Conservation (phyloP, 2,329 filamentous ascomycete genomes). For the Colletotrichum noveboracense region DNA sequence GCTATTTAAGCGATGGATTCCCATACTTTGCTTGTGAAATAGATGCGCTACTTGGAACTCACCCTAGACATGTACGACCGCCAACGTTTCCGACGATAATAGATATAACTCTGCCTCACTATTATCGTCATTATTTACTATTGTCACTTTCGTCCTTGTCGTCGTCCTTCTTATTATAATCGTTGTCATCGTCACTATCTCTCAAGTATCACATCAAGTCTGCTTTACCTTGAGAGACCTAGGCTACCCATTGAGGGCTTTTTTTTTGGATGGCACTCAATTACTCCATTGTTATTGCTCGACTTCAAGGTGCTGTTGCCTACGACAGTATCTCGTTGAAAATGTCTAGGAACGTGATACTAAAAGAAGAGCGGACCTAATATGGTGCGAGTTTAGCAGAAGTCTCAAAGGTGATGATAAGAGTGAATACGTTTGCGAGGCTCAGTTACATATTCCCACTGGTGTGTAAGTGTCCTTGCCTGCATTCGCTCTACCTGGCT, state of each 20-base stretch:
- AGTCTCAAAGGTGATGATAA: accelerated
- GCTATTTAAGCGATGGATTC: background rate
- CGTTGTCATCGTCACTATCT: no score
- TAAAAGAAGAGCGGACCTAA: accelerated
- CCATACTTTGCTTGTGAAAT: accelerated
- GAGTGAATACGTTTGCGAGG: background rate
- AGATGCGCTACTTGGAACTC: accelerated
- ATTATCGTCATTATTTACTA: no score
- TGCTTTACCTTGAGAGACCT: accelerated
- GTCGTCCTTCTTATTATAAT: no score
- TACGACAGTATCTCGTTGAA: background rate
- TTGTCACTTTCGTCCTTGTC: accelerated
- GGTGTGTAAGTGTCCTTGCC: background rate
- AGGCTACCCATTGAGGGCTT: background rate
- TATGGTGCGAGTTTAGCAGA: accelerated
- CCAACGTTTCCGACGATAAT: no score
- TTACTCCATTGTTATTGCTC: background rate
- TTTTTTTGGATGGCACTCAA: background rate
- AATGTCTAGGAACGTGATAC: accelerated
- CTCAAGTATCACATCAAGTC: no score
- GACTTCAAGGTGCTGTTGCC: background rate
- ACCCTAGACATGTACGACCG: no score
- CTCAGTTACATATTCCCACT: background rate
- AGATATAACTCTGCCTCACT: background rate
- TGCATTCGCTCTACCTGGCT: background rate